These are phyloP conservation scores for Suaeda aralocaspica DNA, from an alignment of 148 eudicot genomes.

Conservation along the genomic window DNA sequence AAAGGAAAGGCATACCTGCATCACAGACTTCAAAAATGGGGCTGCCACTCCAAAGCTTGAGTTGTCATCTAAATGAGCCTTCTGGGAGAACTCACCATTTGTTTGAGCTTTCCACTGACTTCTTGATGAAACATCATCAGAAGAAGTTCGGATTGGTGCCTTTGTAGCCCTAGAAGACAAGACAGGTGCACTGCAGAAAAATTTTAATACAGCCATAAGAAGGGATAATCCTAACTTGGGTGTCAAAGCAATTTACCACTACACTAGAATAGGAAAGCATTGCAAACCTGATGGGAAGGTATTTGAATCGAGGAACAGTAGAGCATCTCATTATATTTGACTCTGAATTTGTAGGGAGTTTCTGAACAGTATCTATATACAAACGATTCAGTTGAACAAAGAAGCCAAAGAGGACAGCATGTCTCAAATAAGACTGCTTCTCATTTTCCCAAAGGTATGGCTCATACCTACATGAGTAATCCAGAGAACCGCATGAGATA, in stretches of 20 bases:
- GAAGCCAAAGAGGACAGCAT: slow-evolving; percentile 93
- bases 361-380: slow-evolving; percentile 72
- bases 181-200: slow-evolving; percentile 72
- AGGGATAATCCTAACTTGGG: neutral
- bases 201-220: slow-evolving; percentile 12
- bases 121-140: slow-evolving; percentile 50
- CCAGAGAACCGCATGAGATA: slow-evolving; percentile 8
- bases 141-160: slow-evolving; percentile 44
- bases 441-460: slow-evolving; percentile 98
- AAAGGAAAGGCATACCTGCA: slow-evolving; percentile 54
- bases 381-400: slow-evolving; percentile 91
- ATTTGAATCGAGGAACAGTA: slow-evolving; percentile 84
- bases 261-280: neutral
- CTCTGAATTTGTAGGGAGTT: slow-evolving; percentile 74
- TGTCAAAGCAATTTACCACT: neutral
- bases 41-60: slow-evolving; percentile 80
- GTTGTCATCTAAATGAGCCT: slow-evolving; percentile 62
- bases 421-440: slow-evolving; percentile 87
- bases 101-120: slow-evolving; percentile 58
- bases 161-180: slow-evolving; percentile 69
- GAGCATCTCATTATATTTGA: slow-evolving; percentile 94
- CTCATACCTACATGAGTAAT: slow-evolving; percentile 55
- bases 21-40: slow-evolving; percentile 87
- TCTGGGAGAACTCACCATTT: slow-evolving; percentile 65
- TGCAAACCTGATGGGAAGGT: slow-evolving; percentile 90